phyloP scores from a whole-genome alignment of 1,284 basidiomycete species.

The Ganoderma lucidum region DNA sequence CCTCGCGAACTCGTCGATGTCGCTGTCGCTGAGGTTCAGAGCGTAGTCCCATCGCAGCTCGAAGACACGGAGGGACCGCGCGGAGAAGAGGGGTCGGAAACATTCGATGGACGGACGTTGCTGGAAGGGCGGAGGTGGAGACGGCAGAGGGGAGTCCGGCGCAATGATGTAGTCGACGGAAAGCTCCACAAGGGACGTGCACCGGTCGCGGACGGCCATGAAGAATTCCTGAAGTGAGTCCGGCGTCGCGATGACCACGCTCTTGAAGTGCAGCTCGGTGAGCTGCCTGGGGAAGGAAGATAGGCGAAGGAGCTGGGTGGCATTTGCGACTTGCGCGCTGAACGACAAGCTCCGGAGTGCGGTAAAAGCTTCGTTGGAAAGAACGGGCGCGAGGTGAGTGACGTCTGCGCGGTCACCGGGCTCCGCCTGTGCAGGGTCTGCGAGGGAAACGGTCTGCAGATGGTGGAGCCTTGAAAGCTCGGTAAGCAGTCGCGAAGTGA shows the following conservation, averaged over 20 bases:
- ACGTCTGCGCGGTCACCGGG: constrained; percentile 53
- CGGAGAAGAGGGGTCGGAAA: constrained; percentile 57
- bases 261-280: constrained; percentile 58
- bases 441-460: constrained; percentile 56
- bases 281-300: constrained; percentile 46
- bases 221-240: constrained; percentile 52
- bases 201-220: constrained; percentile 50
- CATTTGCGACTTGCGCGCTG: constrained; percentile 50
- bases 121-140: constrained; percentile 31
- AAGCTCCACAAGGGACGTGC: constrained; percentile 47
- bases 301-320: constrained; percentile 28
- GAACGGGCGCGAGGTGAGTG: constrained; percentile 48
- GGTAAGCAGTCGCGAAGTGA: constrained; percentile 54
- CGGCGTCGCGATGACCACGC: constrained; percentile 52
- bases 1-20: constrained; percentile 58
- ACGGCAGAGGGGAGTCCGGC: constrained; percentile 32
- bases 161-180: constrained; percentile 40
- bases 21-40: constrained; percentile 52
- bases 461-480: constrained; percentile 53
- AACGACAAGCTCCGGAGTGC: constrained; percentile 58
- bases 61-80: constrained; percentile 53
- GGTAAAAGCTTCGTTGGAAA: constrained; percentile 58
- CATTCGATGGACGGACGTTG: constrained; percentile 53
- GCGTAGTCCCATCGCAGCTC: constrained; percentile 65
- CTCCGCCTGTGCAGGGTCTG: constrained; percentile 50